Evolutionary conservation across 768 basidiomycete genomes (phyloP).

Genomic region (Russula brevipes): DNA sequence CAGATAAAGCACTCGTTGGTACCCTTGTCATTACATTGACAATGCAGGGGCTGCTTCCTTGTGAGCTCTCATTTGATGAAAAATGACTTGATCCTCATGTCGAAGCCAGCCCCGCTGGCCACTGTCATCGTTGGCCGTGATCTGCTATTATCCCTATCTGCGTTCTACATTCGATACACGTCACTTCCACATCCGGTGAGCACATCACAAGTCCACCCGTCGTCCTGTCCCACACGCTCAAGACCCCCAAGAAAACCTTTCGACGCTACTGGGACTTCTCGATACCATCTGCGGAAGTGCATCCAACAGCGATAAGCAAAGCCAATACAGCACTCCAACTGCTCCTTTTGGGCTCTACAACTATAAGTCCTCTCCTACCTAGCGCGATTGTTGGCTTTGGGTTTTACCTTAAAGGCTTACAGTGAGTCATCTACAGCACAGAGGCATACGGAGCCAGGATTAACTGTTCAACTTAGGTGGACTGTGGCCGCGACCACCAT

Average conservation of each 20-base stretch:
- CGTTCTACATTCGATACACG: conserved; percentile 90
- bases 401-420: conserved; percentile 64
- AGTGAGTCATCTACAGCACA: not conserved
- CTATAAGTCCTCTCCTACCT: conserved; percentile 74
- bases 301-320: conserved; percentile 92
- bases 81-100: not conserved
- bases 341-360: conserved; percentile 83
- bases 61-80: conserved; percentile 40
- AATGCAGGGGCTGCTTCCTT: conserved; percentile 75
- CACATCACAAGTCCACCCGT: conserved; percentile 3
- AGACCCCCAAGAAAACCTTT: conserved; percentile 64
- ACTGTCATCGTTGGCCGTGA: conserved; percentile 87
- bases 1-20: conserved; percentile 94
- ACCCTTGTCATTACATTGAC: conserved; percentile 85
- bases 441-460: not conserved
- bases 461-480: conserved; percentile 46
- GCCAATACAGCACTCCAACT: conserved; percentile 93
- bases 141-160: conserved; percentile 75
- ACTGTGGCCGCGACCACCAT: conserved; percentile 86
- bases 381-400: conserved; percentile 52
- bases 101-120: conserved; percentile 70
- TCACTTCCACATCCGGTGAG: conserved; percentile 83
- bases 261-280: conserved; percentile 94
- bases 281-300: conserved; percentile 91
- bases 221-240: conserved; percentile 10